These are phyloP conservation scores for Suhomyces sp. DNA, from an alignment of 805 yeast genomes.

Conservation along the genomic window DNA sequence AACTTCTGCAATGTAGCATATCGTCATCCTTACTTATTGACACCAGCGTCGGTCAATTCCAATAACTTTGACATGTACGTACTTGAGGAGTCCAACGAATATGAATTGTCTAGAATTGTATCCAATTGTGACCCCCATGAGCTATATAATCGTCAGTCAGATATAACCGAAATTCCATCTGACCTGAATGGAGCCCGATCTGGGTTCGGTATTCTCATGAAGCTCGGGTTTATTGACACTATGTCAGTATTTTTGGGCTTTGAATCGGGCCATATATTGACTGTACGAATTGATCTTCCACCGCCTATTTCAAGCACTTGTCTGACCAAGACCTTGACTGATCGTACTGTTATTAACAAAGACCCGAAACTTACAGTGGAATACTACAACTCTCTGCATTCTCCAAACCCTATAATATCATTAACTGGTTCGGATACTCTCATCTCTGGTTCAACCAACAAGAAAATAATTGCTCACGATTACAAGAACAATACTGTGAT, in stretches of 20 bases:
- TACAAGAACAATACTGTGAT: neutral
- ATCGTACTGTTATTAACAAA: slow-evolving; percentile 21
- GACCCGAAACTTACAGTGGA: slow-evolving; percentile 19
- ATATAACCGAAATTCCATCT: neutral
- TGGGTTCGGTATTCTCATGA: slow-evolving; percentile 67
- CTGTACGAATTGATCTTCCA: slow-evolving; percentile 17
- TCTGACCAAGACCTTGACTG: neutral
- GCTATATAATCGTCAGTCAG: slow-evolving; percentile 22
- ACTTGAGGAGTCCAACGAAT: slow-evolving; percentile 8
- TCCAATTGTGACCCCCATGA: slow-evolving; percentile 22
- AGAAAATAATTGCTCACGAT: slow-evolving; percentile 33
- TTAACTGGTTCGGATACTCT: slow-evolving; percentile 30
- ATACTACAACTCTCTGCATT: slow-evolving; percentile 32
- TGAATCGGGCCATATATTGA: slow-evolving; percentile 63
- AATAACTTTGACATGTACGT: slow-evolving; percentile 61
- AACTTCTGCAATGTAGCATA: slow-evolving; percentile 68
- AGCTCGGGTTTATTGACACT: slow-evolving; percentile 36
- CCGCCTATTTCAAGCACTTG: neutral
- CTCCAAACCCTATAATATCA: slow-evolving; percentile 56
- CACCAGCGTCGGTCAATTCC: slow-evolving; percentile 66
- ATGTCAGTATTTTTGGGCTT: slow-evolving; percentile 52
- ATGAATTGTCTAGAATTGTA: slow-evolving; percentile 5
- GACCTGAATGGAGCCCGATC: slow-evolving; percentile 21
- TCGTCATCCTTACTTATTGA: slow-evolving; percentile 32
- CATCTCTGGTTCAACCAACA: slow-evolving; percentile 49